Base-by-base conservation (phyloP, 257 asterid species). In the Rauvolfia tetraphylla region DNA sequence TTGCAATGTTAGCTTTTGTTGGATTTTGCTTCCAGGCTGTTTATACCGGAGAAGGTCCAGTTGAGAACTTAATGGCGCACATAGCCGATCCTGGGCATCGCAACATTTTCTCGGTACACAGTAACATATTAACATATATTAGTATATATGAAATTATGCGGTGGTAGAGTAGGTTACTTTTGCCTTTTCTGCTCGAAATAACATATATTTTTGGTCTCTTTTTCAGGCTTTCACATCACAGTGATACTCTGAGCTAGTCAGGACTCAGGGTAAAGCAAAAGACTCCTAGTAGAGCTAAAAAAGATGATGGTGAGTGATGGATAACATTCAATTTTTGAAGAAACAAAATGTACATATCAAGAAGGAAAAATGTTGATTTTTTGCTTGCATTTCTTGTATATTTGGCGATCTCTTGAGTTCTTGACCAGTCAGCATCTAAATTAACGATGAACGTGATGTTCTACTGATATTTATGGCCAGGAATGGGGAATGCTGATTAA, bases 21-120 rank as follows among this genome's bases (percentile, higher is more conserved):
- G 98, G 98, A 0, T 92, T 92, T 49, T 90, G 96, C 76, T 92
- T 92, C 66, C 98, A 92, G 54, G 97, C 96, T 33, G 84, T 89
- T 71, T 90, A 89, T 49, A 92, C 96, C 2, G 91, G 92, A 73
- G 80, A 88, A 74, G 89, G 89, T 22, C 98, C 98, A 0, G 38
- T 93, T 29, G 90, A 93, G 84, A 93, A 93, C 75, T 78, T 93
- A 79, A 75, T 76, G 88, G 91, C 91, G 3, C 98, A 93, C 57
- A 12, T 93, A 68, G 96, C 96, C 11, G 98, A 93, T 89, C 98
- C 98, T 68, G 98, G 97, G 39, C 97, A 93, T 42, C 80, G 87
- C 92, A 91, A 93, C 82, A 80, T 93, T 33, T 89, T 89, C 48
- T 88, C 96, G 87, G 96, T 92, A 86, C 25, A 44, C 41, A 8